Conservation (phyloP, 202 grass and related monocot species). For the Zizania palustris region DNA sequence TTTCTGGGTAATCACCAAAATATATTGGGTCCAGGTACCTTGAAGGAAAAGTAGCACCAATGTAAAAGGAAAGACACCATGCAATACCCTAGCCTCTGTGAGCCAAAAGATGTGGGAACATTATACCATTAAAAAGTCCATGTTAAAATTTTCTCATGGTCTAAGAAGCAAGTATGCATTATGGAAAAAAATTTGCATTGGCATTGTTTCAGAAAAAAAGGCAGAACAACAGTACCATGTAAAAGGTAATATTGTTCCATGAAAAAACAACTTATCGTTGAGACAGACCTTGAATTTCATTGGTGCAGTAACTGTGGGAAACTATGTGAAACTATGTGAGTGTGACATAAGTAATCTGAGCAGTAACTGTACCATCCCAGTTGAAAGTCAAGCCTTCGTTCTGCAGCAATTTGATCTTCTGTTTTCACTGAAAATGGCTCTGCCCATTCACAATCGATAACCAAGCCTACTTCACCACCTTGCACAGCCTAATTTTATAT, state of each 20-base stretch:
- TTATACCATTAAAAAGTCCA: conserved; percentile 18
- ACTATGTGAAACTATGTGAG: background rate
- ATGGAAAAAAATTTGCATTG: background rate
- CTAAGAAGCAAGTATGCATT: background rate
- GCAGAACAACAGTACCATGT: background rate
- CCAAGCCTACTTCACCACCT: conserved; percentile 83
- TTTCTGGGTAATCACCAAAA: conserved; percentile 91
- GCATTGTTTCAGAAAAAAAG: background rate
- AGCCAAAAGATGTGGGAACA: background rate
- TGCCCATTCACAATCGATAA: conserved; percentile 96
- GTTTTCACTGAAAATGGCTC: conserved; percentile 78
- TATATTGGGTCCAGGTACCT: conserved; percentile 96
- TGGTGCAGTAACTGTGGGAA: too few relatives aligned
- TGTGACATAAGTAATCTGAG: conserved; percentile 4
- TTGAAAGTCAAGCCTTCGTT: conserved; percentile 86
- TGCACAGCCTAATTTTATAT: conserved; percentile 60
- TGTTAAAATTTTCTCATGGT: background rate
- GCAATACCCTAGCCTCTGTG: conserved; percentile 1
- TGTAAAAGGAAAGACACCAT: conserved; percentile 3
- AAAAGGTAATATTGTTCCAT: background rate
- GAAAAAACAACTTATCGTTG: background rate
- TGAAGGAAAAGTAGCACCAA: conserved; percentile 34
- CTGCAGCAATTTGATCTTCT: conserved; percentile 76
- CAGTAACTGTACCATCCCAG: conserved; percentile 77
- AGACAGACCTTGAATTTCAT: too few relatives aligned